These are phyloP conservation scores for Monilinia polystroma DNA, from an alignment of 2,329 filamentous ascomycete species.

Conservation along the genomic window DNA sequence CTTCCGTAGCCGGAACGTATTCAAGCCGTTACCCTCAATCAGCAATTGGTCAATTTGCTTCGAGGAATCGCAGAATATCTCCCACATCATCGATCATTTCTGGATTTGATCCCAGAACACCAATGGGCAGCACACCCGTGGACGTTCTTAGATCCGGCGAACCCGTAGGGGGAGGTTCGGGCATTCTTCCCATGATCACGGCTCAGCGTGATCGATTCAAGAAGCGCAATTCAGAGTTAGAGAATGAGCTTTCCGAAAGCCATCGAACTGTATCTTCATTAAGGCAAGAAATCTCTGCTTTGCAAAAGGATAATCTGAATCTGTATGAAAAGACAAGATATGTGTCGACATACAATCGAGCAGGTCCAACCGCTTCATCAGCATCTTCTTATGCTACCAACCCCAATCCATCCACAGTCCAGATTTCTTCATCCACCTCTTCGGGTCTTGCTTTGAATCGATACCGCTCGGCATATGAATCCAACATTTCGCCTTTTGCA, in stretches of 20 bases:
- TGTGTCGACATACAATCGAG: constrained; percentile 86
- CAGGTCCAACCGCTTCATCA: constrained; percentile 58
- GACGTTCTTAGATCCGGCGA: constrained; percentile 61
- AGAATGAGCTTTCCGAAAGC: constrained; percentile 81
- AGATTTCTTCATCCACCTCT: constrained; percentile 58
- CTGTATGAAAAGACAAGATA: constrained; percentile 98
- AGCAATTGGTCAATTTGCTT: constrained; percentile 43
- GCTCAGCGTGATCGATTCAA: constrained; percentile 98
- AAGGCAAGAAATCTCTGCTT: constrained; percentile 82
- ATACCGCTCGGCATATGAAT: constrained; percentile 91
- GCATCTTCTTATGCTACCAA: constrained; percentile 67
- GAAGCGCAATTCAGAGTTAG: constrained; percentile 87
- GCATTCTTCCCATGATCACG: constrained; percentile 96
- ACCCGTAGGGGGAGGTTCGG: constrained; percentile 71
- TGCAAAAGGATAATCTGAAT: constrained; percentile 94
- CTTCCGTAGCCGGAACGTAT: constrained; percentile 91
- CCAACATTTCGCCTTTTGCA: constrained; percentile 91
- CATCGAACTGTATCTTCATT: constrained; percentile 82
- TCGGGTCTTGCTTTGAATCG: constrained; percentile 73
- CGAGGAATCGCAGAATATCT: constrained; percentile 69
- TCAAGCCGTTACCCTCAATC: constrained; percentile 74
- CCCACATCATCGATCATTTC: constrained; percentile 98
- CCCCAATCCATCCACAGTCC: constrained; percentile 71
- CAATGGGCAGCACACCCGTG: constrained; percentile 49
- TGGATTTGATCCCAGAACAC: constrained; percentile 74